phyloP scores from a whole-genome alignment of 1,139 yeast species.

The Scheffersomyces quercinus region DNA sequence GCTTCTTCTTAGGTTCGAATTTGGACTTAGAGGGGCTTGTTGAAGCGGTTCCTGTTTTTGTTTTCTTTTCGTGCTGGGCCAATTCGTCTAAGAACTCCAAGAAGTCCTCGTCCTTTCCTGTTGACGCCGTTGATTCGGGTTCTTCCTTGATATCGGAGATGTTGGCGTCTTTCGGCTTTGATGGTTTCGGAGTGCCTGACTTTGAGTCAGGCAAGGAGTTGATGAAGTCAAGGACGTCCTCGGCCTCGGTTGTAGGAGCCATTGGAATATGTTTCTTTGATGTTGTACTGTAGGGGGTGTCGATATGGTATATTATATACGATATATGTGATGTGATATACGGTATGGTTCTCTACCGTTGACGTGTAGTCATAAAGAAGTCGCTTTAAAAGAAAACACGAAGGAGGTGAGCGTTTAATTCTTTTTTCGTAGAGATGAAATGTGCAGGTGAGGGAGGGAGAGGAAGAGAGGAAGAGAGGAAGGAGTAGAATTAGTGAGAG shows the following conservation, averaged over 20 bases:
- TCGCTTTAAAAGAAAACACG: too few species aligned
- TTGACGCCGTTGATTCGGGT: slow-evolving; percentile 12
- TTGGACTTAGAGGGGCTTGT: slow-evolving; percentile 7
- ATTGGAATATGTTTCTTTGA: slow-evolving; percentile 1
- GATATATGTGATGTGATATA: too few species aligned
- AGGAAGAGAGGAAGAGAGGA: too few species aligned
- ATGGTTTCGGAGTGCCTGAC: slow-evolving; percentile 35
- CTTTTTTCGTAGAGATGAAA: too few species aligned
- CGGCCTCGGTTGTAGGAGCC: slow-evolving; percentile 33
- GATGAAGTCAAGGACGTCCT: slow-evolving; percentile 86
- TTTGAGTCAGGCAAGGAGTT: slow-evolving; percentile 80
- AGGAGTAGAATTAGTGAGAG: too few species aligned
- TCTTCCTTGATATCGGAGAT: slow-evolving; percentile 10
- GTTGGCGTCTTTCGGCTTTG: slow-evolving; percentile 18
- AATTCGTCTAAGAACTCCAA: slow-evolving; percentile 86
- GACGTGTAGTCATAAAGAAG: too few species aligned
- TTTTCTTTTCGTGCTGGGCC: slow-evolving; percentile 47
- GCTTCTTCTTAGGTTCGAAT: slow-evolving; percentile 29
- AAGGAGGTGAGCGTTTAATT: too few species aligned
- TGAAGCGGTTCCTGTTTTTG: slow-evolving; percentile 21
- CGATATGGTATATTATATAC: too few species aligned
- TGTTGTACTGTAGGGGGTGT: too few species aligned
- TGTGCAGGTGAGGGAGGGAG: too few species aligned
- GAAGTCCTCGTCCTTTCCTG: slow-evolving; percentile 67
- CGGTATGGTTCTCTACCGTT: too few species aligned